A percentile compares a stretch with the other conserved stretches of the same genome.
Evolutionary conservation across 1,284 basidiomycete genomes (phyloP).

Genomic region (Melanopsichium pennsylvanicum): DNA sequence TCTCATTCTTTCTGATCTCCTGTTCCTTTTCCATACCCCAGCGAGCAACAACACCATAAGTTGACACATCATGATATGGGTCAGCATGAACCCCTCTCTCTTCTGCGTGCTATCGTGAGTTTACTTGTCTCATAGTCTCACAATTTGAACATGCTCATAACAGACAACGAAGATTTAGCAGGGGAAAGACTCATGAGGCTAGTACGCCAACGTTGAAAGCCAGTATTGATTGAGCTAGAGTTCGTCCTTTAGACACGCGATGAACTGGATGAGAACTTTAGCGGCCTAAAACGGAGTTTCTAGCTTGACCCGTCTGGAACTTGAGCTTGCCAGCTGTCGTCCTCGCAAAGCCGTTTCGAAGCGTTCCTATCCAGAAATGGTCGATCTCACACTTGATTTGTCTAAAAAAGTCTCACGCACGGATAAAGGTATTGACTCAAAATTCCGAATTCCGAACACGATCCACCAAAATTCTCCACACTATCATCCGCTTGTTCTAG

Average conservation of each 20-base stretch:
- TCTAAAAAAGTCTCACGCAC: neutral
- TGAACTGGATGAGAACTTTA: neutral
- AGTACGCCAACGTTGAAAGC: no score
- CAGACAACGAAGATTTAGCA: no score
- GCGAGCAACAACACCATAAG: no score
- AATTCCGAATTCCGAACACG: constrained; percentile 7
- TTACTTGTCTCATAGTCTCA: neutral
- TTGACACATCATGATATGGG: no score
- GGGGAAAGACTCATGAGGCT: no score
- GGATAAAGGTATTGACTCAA: neutral
- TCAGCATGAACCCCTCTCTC: no score
- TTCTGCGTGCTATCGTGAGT: no score
- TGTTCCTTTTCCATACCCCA: neutral
- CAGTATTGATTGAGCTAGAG: no score
- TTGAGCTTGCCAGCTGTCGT: neutral
- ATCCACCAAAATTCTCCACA: constrained; percentile 18
- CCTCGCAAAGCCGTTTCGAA: constrained; percentile 23
- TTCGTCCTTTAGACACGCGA: no score
- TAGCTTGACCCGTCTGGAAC: neutral
- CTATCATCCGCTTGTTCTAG: constrained; percentile 12
- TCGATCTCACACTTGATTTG: no score
- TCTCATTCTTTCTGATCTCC: neutral
- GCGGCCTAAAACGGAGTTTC: constrained; percentile 34
- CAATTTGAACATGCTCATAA: neutral
- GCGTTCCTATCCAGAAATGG: neutral